Conservation (phyloP, 148 eudicot genomes). For the Polygonum aviculare region DNA sequence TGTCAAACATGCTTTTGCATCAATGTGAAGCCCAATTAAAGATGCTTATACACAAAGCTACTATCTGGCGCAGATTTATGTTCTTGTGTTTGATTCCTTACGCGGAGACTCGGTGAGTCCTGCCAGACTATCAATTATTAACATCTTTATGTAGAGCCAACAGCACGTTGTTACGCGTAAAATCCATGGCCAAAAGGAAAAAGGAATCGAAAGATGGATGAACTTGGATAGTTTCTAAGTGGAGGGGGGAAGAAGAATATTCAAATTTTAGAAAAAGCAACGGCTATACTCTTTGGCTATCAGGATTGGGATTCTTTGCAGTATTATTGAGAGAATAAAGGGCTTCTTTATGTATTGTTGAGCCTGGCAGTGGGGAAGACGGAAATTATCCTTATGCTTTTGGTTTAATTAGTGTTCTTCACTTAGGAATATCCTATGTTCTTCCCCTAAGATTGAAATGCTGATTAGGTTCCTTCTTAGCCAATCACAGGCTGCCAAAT, state of each 20-base stretch:
- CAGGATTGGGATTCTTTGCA: slow-evolving; percentile 37
- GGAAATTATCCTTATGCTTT: slow-evolving; percentile 15
- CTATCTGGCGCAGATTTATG: background rate
- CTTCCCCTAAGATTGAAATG: slow-evolving; percentile 10
- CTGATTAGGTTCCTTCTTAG: slow-evolving; percentile 42
- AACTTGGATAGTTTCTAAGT: background rate
- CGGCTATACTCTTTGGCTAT: slow-evolving; percentile 17
- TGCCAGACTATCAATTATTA: background rate
- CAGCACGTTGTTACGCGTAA: background rate
- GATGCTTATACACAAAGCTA: background rate
- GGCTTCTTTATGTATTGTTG: background rate
- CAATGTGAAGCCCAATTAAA: background rate
- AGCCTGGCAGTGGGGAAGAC: no score
- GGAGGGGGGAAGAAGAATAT: slow-evolving; percentile 7
- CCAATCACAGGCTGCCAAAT: slow-evolving; percentile 16
- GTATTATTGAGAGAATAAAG: slow-evolving; percentile 31
- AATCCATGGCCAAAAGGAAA: background rate
- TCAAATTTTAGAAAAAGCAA: slow-evolving; percentile 21
- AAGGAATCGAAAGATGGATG: background rate
- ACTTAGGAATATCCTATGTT: slow-evolving; percentile 32
- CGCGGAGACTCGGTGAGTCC: background rate
- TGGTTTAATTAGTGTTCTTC: background rate
- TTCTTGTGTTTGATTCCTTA: background rate
- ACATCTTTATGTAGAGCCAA: background rate
- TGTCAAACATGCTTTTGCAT: background rate